phyloP scores from a whole-genome alignment of 257 asterid species.

The Euphrasia confusa region DNA sequence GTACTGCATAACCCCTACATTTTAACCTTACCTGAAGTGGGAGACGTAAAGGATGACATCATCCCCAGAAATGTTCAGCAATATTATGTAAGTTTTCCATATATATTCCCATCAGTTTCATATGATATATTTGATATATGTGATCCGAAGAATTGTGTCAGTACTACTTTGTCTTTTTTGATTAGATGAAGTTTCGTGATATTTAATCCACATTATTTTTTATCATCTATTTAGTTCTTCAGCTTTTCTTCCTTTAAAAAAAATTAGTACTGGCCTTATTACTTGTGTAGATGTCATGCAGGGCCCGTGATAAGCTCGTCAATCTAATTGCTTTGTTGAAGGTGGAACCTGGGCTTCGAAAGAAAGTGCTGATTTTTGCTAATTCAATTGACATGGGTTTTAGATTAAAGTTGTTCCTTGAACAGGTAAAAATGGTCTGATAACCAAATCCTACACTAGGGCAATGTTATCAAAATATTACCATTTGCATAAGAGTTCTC shows the following conservation, averaged over 20 bases:
- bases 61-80: slow-evolving; percentile 90
- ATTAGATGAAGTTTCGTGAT: slow-evolving; percentile 7
- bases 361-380: slow-evolving; percentile 83
- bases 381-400: slow-evolving; percentile 86
- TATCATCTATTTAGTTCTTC: neutral
- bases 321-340: slow-evolving; percentile 79
- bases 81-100: slow-evolving; percentile 57
- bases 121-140: neutral
- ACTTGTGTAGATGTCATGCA: slow-evolving; percentile 64
- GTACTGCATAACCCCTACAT: slow-evolving; percentile 85
- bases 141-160: slow-evolving; percentile 9
- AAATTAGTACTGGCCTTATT: slow-evolving; percentile 24
- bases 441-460: neutral
- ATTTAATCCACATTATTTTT: neutral
- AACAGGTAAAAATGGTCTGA: slow-evolving; percentile 55
- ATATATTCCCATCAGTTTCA: neutral
- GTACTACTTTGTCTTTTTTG: neutral
- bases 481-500: too few relatives aligned
- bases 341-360: slow-evolving; percentile 79
- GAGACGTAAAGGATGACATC: slow-evolving; percentile 76
- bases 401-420: slow-evolving; percentile 83
- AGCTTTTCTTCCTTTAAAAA: neutral
- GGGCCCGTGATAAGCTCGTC: slow-evolving; percentile 74
- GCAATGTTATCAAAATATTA: neutral
- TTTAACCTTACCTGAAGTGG: slow-evolving; percentile 80